Base-by-base conservation (phyloP, 306 rosid species). In the Hylodesmum podocarpum region DNA sequence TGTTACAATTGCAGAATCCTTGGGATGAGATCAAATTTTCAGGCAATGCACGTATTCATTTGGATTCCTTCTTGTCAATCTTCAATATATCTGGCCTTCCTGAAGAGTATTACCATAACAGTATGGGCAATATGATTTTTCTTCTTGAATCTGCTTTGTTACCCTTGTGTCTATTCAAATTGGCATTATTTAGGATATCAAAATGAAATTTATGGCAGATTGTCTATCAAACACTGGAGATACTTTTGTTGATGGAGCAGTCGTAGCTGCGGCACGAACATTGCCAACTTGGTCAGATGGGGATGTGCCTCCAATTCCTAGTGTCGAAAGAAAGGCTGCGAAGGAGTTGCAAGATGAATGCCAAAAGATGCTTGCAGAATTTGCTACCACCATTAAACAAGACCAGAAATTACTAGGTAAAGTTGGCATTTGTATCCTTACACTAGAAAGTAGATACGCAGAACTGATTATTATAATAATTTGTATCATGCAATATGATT, bases 31-130 rank as follows among this genome's bases (percentile, higher is more conserved):
- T 94, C 69, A 37, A 83, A 33, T 94, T 94, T 87, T 92, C 97
- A 12, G 90, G 97, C 71, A 87, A 89, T 80, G 85, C 92, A 50
- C 79, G 37, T 11, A 86, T 94, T 84, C 98, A 94, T 89, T 82
- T 94, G 88, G 98, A 92, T 81, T 87, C 97, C 21, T 90, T 94
- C 85, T 89, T 92, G 88, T 94, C 98, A 7, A 88, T 89, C 34
- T 94, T 94, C 91, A 89, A 94, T 77, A 90, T 94, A 66, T 88
- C 97, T 15, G 98, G 95, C 66, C 93, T 94, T 77, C 95, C 91
- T 14, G 96, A 84, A 63, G 96, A 90, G 62, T 94, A 94, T 80
- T 94, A 90, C 68, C 87, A 86, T 68, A 94, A 94, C 77, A 78
- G 98, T 90, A 92, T 28, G 89, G 28, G 8, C 50, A 21, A 63